Base-by-base conservation (phyloP, 371 early-diverging fungal genomes). In the Apophysomyces sp. region DNA sequence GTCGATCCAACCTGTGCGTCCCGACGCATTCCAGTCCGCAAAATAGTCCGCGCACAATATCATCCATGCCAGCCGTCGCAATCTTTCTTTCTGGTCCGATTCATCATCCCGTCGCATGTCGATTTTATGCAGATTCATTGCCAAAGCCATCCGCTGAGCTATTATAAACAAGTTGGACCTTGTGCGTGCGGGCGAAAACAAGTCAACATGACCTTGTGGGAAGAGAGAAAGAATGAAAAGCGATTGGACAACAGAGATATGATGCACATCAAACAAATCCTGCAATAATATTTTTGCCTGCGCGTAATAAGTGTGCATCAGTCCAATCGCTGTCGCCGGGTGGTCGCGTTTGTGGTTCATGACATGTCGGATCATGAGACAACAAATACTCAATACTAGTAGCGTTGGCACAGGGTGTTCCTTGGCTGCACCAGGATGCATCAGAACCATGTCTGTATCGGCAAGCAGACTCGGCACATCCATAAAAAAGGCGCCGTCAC, bases 11-110 rank as follows among this genome's bases (percentile, higher is more conserved):
- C 81, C 81, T 8, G 71, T 67, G 2, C 54, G 28, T 8, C 73
- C 78, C 4, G 73, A 59, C 13, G 66, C 53, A 57, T 81, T 81
- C 64, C 62, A 66, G 18, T 69, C 67, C 4, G 81, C 61, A 67
- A 67, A 76, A 39, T 76, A 74, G 56, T 81, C 81, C 6, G 76
- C 74, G 65, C 78, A 77, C 13, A 81, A 40, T 1, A 76, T 29
- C 65, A 76, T 71, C 81, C 81, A 81, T n/a, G 69, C 69, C 21
- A 81, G 36, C 31, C 81, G 63, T 63, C 78, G 63, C 24, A 66
- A 13, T 4, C 51, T 58, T 52, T 77, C 76, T 32, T 74, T 74
- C 44, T 65, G 67, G 21, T 69, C 74, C 3, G 69, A 69, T 12
- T 69, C 69, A 6, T 30, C 16, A 29, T 29, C 16, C 31, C 59